phyloP scores from a whole-genome alignment of 2,329 filamentous ascomycete species.

The Clarireedia hainanense region DNA sequence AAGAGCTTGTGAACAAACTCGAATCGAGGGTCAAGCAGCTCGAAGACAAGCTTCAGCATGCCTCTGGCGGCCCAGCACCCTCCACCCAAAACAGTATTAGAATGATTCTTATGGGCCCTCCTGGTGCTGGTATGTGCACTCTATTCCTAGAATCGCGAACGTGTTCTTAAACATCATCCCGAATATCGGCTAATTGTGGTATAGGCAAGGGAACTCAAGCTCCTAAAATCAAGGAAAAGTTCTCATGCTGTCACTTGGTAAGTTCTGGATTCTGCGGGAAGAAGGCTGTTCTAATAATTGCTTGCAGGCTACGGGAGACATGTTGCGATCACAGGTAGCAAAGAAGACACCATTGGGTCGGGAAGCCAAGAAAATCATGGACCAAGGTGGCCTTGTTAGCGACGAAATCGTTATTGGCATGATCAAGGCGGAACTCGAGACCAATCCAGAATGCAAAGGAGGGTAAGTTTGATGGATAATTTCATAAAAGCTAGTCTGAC shows the following conservation, averaged over 20 bases:
- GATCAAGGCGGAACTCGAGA: slow-evolving; percentile 96
- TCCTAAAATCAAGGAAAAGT: slow-evolving; percentile 96
- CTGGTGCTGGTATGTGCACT: slow-evolving; percentile 74
- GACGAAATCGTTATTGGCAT: slow-evolving; percentile 99
- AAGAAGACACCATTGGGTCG: slow-evolving; percentile 92
- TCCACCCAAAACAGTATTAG: slow-evolving; percentile 61
- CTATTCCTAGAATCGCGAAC: neutral
- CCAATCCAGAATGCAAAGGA: slow-evolving; percentile 91
- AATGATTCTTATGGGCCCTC: slow-evolving; percentile 97
- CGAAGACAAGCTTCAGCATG: slow-evolving; percentile 58
- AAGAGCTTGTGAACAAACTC: slow-evolving; percentile 74
- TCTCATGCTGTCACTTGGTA: slow-evolving; percentile 94
- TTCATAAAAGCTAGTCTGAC: slow-evolving; percentile 9
- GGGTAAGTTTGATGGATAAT: slow-evolving; percentile 53
- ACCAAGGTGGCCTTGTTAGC: slow-evolving; percentile 91
- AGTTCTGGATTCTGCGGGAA: slow-evolving; percentile 26
- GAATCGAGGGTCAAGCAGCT: slow-evolving; percentile 81
- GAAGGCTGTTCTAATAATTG: neutral
- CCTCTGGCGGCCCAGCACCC: slow-evolving; percentile 45
- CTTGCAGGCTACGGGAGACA: slow-evolving; percentile 86
- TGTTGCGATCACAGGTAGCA: slow-evolving; percentile 96
- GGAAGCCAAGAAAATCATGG: slow-evolving; percentile 99
- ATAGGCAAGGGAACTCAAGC: slow-evolving; percentile 98
- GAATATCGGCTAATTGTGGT: slow-evolving; percentile 19
- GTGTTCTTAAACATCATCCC: neutral